These are phyloP conservation scores for Globisporangium echinulatum DNA, from an alignment of 352 stramenopile genomes.

Conservation along the genomic window DNA sequence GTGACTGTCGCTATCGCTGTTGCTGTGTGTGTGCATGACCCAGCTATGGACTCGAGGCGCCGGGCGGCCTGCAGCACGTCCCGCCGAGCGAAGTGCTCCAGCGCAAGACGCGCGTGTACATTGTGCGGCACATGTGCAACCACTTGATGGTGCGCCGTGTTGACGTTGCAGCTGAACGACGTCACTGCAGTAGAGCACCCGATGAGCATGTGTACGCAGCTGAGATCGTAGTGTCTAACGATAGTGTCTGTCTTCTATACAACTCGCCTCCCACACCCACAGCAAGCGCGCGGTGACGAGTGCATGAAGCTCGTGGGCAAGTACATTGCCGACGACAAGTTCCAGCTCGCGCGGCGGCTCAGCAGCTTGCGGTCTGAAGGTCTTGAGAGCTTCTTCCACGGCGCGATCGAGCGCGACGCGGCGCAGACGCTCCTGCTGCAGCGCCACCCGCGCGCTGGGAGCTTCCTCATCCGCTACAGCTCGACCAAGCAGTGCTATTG, in stretches of 20 bases:
- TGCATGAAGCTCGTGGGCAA: constrained; percentile 50
- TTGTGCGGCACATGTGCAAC: constrained; percentile 67
- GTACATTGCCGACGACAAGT: constrained; percentile 57
- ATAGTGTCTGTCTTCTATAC: not conserved
- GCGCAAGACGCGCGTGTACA: constrained; percentile 48
- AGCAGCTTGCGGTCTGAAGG: constrained; percentile 46
- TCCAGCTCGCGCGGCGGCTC: constrained; percentile 55
- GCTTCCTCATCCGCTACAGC: constrained; percentile 76
- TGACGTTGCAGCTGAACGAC: too few species aligned
- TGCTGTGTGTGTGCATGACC: not conserved
- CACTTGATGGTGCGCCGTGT: constrained; percentile 50
- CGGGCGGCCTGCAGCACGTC: constrained; percentile 3
- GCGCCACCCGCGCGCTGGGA: constrained; percentile 21
- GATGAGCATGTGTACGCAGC: too few species aligned
- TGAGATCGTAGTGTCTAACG: too few species aligned
- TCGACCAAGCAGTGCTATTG: constrained; percentile 58
- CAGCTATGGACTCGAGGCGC: constrained; percentile 55
- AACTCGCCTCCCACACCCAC: not conserved
- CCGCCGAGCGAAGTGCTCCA: constrained; percentile 14
- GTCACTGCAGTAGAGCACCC: too few species aligned
- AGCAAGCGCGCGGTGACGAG: constrained; percentile 50
- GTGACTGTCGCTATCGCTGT: not conserved
- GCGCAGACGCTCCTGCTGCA: constrained; percentile 36
- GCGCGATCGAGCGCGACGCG: constrained; percentile 52
- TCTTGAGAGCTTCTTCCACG: constrained; percentile 73